Conservation (phyloP, 495 filamentous ascomycete genomes). For the Talaromyces proteolyticus region DNA sequence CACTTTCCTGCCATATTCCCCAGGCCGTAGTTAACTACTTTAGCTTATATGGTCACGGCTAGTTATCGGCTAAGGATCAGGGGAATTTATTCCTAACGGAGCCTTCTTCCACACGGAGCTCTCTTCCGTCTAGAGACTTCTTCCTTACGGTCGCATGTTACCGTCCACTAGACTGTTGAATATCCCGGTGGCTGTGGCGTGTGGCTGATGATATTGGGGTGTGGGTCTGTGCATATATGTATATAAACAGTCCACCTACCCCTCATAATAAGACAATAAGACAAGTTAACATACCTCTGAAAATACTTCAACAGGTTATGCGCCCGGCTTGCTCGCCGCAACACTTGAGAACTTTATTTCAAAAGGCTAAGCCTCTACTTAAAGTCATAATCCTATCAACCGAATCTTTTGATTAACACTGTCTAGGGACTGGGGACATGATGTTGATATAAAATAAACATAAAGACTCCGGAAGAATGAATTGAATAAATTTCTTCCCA, state of each 20-base stretch:
- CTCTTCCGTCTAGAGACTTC: too few species aligned
- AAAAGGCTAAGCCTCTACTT: neutral
- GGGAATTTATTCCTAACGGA: too few species aligned
- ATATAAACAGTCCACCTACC: neutral
- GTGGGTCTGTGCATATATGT: neutral
- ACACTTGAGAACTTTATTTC: neutral
- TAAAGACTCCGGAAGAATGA: too few species aligned
- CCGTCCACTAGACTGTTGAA: neutral
- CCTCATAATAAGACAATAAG: neutral
- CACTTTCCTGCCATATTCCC: too few species aligned
- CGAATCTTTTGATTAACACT: neutral
- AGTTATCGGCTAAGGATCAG: too few species aligned
- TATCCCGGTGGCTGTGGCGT: slow-evolving; percentile 3
- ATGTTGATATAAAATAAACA: neutral
- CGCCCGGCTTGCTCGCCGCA: neutral
- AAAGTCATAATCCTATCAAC: neutral
- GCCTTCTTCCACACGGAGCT: too few species aligned
- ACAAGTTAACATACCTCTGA: neutral
- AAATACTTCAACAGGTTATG: neutral
- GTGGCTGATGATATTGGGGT: slow-evolving; percentile 4
- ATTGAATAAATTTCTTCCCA: neutral
- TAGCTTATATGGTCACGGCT: too few species aligned
- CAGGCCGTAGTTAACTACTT: too few species aligned
- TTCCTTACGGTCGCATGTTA: too few species aligned
- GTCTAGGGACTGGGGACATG: neutral